Evolutionary conservation across 208 protist genomes (phyloP), one percentile per base, ranked within the genome.

Genomic region (Phytomonas serpens): DNA sequence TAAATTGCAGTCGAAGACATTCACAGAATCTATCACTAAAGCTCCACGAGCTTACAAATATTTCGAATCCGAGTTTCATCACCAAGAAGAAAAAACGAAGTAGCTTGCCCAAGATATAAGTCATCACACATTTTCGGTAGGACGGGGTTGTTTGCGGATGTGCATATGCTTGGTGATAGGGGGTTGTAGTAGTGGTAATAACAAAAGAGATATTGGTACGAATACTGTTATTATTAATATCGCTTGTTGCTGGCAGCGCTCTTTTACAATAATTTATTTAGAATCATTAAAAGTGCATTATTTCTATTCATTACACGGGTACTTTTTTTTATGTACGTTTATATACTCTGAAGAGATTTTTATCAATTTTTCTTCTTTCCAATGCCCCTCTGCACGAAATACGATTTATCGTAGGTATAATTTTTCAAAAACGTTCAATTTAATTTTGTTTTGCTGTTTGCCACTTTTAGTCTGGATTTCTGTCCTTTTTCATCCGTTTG

Each of bases 351-450:
- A 51, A 64, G 19, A 61, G 19, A 37, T 13, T n/a, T 68, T 77
- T 76, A 4, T 71, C 64, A 73, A 38, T 52, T 77, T 74, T 61
- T 75, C 38, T 67, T 33, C 61, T 30, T 61, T 65, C 34, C 7
- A 42, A 4, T 27, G 33, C 9, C 9, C 6, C 31, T 61, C 61
- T 40, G 16, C 33, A 1, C 11, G 64, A 37, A 61, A 38, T 9
- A 68, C 23, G n/a, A 5, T 9, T 72, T 19, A 7, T 30, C 67
- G 37, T 68, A 69, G 31, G n/a, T 69, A 34, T 72, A 66, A 16
- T 77, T 71, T 82, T 68, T 72, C 51, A 76, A 33, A 61, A 65
- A 69, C 34, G 40, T 36, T 66, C 42, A 34, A 65, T 67, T 47
- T 67, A 27, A 23, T n/a, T 80, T 76, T 47, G 14, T 32, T 16